Evolutionary conservation across 306 rosid genomes (phyloP).

Genomic region (Vicia faba): DNA sequence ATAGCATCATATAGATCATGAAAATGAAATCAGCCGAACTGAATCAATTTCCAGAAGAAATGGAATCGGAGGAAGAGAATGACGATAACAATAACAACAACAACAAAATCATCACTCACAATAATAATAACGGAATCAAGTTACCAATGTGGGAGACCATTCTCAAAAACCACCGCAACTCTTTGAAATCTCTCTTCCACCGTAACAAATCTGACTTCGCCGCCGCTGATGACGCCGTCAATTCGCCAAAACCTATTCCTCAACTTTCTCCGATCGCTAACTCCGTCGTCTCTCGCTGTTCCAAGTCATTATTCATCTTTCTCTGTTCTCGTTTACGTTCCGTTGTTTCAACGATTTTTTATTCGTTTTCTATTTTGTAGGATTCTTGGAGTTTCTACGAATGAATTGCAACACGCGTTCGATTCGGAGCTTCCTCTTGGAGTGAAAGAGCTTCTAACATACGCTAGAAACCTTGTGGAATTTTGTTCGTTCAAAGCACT

Average conservation of each 20-base stretch:
- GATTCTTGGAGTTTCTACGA: constrained; percentile 62
- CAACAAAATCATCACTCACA: neutral
- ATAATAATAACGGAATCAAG: constrained; percentile 11
- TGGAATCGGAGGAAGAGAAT: constrained; percentile 15
- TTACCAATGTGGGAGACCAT: constrained; percentile 53
- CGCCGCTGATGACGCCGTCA: constrained; percentile 30
- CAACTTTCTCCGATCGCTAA: constrained; percentile 81
- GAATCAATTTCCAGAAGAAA: neutral
- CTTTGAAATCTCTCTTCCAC: constrained; percentile 57
- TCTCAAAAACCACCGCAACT: constrained; percentile 40
- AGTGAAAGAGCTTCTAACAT: constrained; percentile 60
- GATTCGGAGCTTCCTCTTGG: constrained; percentile 65
- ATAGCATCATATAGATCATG: constrained; percentile 28
- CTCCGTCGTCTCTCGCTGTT: constrained; percentile 79
- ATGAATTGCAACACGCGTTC: constrained; percentile 68
- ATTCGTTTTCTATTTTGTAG: constrained; percentile 36
- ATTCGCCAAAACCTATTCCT: constrained; percentile 64
- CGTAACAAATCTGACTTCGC: constrained; percentile 39
- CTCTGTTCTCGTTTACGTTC: neutral
- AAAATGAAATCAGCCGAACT: neutral
- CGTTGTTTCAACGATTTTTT: neutral
- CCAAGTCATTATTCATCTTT: constrained; percentile 49
- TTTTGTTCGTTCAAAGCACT: constrained; percentile 76
- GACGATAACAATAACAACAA: neutral
- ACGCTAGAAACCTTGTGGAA: constrained; percentile 74